Conservation (phyloP, 2,329 filamentous ascomycete genomes). For the Fusarium pseudograminearum region DNA sequence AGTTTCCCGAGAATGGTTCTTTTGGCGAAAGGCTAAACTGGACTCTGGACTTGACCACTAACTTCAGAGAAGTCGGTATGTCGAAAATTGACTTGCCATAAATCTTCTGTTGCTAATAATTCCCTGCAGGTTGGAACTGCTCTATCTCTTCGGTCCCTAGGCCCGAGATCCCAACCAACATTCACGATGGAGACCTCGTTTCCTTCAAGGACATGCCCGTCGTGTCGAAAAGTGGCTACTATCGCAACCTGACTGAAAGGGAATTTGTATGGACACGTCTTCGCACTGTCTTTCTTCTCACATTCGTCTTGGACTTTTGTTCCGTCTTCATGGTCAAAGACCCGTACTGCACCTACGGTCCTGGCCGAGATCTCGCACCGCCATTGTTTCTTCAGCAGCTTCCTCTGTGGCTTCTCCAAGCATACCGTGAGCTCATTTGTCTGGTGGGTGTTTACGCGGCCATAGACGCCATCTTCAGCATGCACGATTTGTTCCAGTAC, state of each 20-base stretch:
- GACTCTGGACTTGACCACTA: slow-evolving; percentile 66
- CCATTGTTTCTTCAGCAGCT: slow-evolving; percentile 59
- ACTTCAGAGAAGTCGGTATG: slow-evolving; percentile 67
- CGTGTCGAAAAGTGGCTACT: slow-evolving; percentile 60
- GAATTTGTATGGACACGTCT: slow-evolving; percentile 62
- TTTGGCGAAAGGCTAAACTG: slow-evolving; percentile 66
- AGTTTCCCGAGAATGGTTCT: slow-evolving; percentile 64
- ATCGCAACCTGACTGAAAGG: slow-evolving; percentile 56
- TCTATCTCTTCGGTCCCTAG: slow-evolving; percentile 64
- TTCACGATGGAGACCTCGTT: slow-evolving; percentile 53
- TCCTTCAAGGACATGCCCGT: slow-evolving; percentile 58
- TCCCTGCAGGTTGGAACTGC: slow-evolving; percentile 66
- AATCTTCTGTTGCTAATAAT: background rate
- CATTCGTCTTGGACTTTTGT: slow-evolving; percentile 76
- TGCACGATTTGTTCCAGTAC: slow-evolving; percentile 69
- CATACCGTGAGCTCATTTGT: slow-evolving; percentile 69
- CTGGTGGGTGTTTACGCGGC: slow-evolving; percentile 69
- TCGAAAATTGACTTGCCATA: background rate
- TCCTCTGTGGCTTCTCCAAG: slow-evolving; percentile 60
- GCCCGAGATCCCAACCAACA: slow-evolving; percentile 54
- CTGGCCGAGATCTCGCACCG: slow-evolving; percentile 52
- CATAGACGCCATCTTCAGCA: slow-evolving; percentile 70
- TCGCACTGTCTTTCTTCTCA: slow-evolving; percentile 64
- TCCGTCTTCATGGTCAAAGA: slow-evolving; percentile 79
- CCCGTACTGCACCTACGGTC: slow-evolving; percentile 77